These are phyloP conservation scores for Gastrodia elata DNA, from an alignment of 106 monocot species.

Conservation along the genomic window DNA sequence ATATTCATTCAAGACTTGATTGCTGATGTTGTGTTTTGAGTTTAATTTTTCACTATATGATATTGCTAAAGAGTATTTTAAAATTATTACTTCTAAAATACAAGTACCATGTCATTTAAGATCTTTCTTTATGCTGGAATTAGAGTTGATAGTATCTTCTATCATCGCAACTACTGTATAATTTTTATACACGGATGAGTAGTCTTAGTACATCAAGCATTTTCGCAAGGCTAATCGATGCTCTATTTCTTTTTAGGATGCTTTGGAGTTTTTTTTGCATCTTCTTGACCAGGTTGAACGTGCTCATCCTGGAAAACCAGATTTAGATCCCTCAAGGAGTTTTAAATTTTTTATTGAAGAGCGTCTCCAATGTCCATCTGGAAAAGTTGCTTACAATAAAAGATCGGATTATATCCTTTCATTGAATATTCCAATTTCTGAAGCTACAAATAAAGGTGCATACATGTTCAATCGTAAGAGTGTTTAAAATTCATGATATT, in stretches of 20 bases:
- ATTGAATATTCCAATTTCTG: slow-evolving; percentile 72
- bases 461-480: not conserved
- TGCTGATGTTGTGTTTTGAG: slow-evolving; percentile 1
- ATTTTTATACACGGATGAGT: not conserved
- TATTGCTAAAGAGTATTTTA: too few relatives aligned
- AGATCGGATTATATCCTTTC: slow-evolving; percentile 86
- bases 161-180: not conserved
- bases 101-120: not conserved
- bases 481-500: slow-evolving; percentile 8
- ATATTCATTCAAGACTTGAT: not conserved
- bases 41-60: not conserved
- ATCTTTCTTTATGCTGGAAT: not conserved
- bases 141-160: not conserved
- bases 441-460: slow-evolving; percentile 75
- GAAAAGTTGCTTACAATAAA: slow-evolving; percentile 91
- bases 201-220: not conserved
- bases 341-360: slow-evolving; percentile 91
- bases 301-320: slow-evolving; percentile 48
- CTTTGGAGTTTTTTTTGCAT: slow-evolving; percentile 86
- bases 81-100: too few relatives aligned
- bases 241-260: slow-evolving; percentile 43
- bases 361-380: slow-evolving; percentile 81
- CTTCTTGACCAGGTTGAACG: slow-evolving; percentile 84
- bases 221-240: not conserved
- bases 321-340: slow-evolving; percentile 63